phyloP scores from a whole-genome alignment of 805 yeast genomes.

The Candida odintsovae region DNA sequence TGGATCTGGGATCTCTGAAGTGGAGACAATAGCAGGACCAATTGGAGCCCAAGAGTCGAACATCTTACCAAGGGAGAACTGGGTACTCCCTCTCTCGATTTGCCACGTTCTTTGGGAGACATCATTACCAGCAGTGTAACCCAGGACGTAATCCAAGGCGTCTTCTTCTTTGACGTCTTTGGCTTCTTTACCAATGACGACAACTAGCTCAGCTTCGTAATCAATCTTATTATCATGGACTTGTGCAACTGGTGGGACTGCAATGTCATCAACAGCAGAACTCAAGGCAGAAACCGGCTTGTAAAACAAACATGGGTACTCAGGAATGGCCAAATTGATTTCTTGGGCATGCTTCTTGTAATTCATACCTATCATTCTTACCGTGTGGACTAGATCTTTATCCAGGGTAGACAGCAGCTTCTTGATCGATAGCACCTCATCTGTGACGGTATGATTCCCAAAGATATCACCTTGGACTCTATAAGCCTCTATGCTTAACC shows the following conservation, averaged over 20 bases:
- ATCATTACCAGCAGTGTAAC: conserved; percentile 51
- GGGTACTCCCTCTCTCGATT: conserved; percentile 45
- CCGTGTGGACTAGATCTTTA: conserved; percentile 28
- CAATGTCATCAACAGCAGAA: conserved; percentile 38
- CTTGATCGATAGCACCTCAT: conserved; percentile 26
- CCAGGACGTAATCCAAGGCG: conserved; percentile 43
- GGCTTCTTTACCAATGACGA: conserved; percentile 47
- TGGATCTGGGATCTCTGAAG: conserved; percentile 21
- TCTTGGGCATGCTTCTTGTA: conserved; percentile 39
- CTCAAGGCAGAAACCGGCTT: conserved; percentile 41
- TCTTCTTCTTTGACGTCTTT: conserved; percentile 35
- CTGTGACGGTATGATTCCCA: conserved; percentile 29
- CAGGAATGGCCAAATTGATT: conserved; percentile 34
- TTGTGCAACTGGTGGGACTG: conserved; percentile 35
- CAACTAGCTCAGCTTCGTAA: conserved; percentile 49
- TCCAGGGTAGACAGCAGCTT: conserved; percentile 36
- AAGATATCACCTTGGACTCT: conserved; percentile 42
- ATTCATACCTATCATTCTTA: conserved; percentile 46
- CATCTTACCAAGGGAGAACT: conserved; percentile 47
- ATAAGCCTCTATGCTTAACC: conserved; percentile 34
- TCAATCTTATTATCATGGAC: conserved; percentile 29
- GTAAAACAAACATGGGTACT: conserved; percentile 42
- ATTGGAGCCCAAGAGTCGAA: conserved; percentile 54
- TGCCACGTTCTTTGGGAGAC: conserved; percentile 57
- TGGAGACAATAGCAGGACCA: conserved; percentile 46